Evolutionary conservation across 768 basidiomycete genomes (phyloP), one percentile per base, ranked within the genome.

Genomic region (Cubamyces sp.): DNA sequence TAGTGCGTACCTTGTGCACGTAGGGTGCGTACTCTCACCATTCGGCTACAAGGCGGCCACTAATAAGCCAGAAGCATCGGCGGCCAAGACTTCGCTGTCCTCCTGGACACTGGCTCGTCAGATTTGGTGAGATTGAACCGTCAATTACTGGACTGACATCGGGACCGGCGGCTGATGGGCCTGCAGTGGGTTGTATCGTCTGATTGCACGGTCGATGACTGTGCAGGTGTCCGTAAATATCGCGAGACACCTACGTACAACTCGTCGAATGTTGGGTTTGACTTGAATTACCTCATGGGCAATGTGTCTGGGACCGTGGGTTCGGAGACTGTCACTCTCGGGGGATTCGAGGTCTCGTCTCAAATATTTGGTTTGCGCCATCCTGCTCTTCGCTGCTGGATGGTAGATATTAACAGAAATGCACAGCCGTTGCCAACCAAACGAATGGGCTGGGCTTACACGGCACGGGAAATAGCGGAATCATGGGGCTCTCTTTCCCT

Each of bases 61-160:
- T 65, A 42, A 70, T 49, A 12, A 39, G 57, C 54, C 28, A 51
- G 8, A 58, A 83, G 79, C 37, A 71, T 82, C 47, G 80, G 79
- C 48, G 75, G 73, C 3, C 79, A 81, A 68, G 62, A 72, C 42
- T 78, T 85, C 59, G 74, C 74, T 68, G 74, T 80, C 21, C 77
- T 82, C 4, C 72, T 84, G 28, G 84, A 85, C 67, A 85, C 85
- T 8, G 85, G 84, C 50, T 86, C 84, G 3, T 79, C 85, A 0
- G 85, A 85, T 68, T 66, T 86, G 65, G 84, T 83, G 65, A 48
- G 76, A 68, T 37, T 48, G 40, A 51, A 42, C 54, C 58, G 56
- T 50, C 53, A 55, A 40, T 14, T 53, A 43, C 37, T 46, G 18
- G 52, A 23, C 25, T 50, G 52, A 51, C 61, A 53, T 54, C 23